Conservation (phyloP, 768 basidiomycete genomes). For the Lactarius sanguifluus region DNA sequence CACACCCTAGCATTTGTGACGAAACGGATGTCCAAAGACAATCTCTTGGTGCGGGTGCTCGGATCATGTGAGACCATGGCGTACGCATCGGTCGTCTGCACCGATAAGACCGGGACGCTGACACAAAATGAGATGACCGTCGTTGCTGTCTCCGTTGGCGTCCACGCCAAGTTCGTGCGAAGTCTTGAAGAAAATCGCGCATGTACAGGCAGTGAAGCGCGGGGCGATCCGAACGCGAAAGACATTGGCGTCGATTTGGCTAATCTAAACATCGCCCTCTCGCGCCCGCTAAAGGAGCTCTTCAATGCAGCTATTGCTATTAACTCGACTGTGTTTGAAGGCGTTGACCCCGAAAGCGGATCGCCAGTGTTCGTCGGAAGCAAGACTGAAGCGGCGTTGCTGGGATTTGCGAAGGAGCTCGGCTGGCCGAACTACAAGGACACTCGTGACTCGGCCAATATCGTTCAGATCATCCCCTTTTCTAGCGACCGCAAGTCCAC, state of each 20-base stretch:
- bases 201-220: conserved; percentile 70
- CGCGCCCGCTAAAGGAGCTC: conserved; percentile 57
- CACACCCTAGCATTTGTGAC: too few species aligned
- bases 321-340: conserved; percentile 96
- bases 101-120: conserved; percentile 95
- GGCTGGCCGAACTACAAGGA: conserved; percentile 71
- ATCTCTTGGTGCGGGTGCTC: too few species aligned
- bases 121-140: conserved; percentile 96
- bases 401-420: conserved; percentile 80
- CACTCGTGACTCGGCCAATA: conserved; percentile 57
- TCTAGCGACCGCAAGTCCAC: conserved; percentile 92
- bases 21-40: too few species aligned
- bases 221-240: conserved; percentile 38
- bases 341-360: conserved; percentile 59
- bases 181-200: conserved; percentile 66
- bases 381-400: conserved; percentile 95
- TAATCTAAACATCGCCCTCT: conserved; percentile 62
- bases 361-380: conserved; percentile 74
- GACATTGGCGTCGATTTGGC: conserved; percentile 89
- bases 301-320: conserved; percentile 86
- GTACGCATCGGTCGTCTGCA: conserved; percentile 93
- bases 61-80: conserved; percentile 81
- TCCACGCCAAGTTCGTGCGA: conserved; percentile 91
- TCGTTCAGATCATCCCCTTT: conserved; percentile 91
- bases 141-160: conserved; percentile 92